phyloP scores from a whole-genome alignment of 495 filamentous ascomycete species.

The Alectoria sarmentosa region DNA sequence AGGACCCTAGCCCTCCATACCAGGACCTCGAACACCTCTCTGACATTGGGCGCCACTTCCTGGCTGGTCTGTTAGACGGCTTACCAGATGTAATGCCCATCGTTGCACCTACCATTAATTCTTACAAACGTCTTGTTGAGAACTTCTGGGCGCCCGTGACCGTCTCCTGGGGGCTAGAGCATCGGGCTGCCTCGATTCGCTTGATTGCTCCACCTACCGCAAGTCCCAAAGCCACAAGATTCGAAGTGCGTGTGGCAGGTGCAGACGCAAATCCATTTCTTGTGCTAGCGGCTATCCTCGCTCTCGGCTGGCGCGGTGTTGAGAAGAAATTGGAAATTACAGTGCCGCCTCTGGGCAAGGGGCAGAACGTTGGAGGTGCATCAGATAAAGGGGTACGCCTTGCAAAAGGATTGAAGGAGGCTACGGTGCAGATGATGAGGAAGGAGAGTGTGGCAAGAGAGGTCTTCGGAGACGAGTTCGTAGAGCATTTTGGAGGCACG shows the following conservation, averaged over 20 bases:
- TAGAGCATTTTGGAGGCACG: constrained; percentile 91
- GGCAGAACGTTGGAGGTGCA: constrained; percentile 64
- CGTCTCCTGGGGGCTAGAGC: constrained; percentile 93
- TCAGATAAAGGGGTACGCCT: constrained; percentile 56
- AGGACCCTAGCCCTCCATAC: constrained; percentile 62
- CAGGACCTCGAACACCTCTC: constrained; percentile 72
- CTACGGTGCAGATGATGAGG: constrained; percentile 64
- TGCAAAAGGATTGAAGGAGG: constrained; percentile 76
- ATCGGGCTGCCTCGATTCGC: constrained; percentile 84
- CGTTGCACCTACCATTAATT: constrained; percentile 89
- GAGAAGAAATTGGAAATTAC: constrained; percentile 81
- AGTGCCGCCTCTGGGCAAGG: constrained; percentile 75
- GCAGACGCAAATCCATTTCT: constrained; percentile 87
- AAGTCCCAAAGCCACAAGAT: constrained; percentile 75
- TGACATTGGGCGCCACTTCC: constrained; percentile 85
- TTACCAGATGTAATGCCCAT: constrained; percentile 94
- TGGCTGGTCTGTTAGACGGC: constrained; percentile 82
- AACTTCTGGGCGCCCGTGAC: constrained; percentile 99
- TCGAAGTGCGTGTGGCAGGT: constrained; percentile 86
- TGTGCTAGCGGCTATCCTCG: constrained; percentile 80
- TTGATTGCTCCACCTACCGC: constrained; percentile 82
- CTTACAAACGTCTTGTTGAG: constrained; percentile 94
- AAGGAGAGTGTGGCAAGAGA: constrained; percentile 78
- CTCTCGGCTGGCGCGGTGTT: constrained; percentile 80
- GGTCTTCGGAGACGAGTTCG: constrained; percentile 89